Evolutionary conservation across 2,329 filamentous ascomycete genomes (phyloP).

Genomic region (Paraphoma chrysanthemicola): DNA sequence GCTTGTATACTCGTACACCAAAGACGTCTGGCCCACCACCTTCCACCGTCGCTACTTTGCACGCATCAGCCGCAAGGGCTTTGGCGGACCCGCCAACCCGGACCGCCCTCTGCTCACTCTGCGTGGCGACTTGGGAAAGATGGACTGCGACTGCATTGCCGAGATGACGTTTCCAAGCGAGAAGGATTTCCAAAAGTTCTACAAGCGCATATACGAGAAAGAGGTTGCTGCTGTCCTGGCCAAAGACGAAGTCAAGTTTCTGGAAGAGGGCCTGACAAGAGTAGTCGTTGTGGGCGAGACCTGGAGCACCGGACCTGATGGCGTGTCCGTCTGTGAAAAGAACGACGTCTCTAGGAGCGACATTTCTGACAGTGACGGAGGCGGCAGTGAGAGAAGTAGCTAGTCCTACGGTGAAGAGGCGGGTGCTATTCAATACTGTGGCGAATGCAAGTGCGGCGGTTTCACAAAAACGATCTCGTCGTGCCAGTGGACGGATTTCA

Average conservation of each 20-base stretch:
- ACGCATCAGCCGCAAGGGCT: slow-evolving; percentile 32
- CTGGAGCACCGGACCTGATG: slow-evolving; percentile 10
- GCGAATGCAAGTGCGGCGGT: too few species aligned
- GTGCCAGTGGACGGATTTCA: background rate
- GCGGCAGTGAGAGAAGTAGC: slow-evolving; percentile 17
- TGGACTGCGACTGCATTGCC: slow-evolving; percentile 37
- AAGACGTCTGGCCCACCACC: slow-evolving; percentile 23
- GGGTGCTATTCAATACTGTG: background rate
- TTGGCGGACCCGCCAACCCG: slow-evolving; percentile 30
- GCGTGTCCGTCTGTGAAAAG: slow-evolving; percentile 1
- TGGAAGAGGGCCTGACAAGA: slow-evolving; percentile 25
- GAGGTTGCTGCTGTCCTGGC: slow-evolving; percentile 27
- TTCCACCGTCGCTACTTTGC: slow-evolving; percentile 38
- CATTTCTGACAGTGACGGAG: slow-evolving; percentile 20
- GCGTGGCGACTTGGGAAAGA: slow-evolving; percentile 26
- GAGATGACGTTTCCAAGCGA: slow-evolving; percentile 34
- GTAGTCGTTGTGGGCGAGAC: slow-evolving; percentile 38
- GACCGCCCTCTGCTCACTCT: slow-evolving; percentile 30
- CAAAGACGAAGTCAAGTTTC: slow-evolving; percentile 32
- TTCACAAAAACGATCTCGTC: background rate
- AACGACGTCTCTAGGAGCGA: slow-evolving; percentile 8
- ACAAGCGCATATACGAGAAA: slow-evolving; percentile 29
- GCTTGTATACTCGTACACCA: slow-evolving; percentile 25
- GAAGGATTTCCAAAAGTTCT: slow-evolving; percentile 31
- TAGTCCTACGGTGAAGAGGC: background rate